A percentile compares a stretch with the other conserved stretches of the same genome.
phyloP scores from a whole-genome alignment of 2,329 filamentous ascomycete species.

The Pezicula rhizophila region DNA sequence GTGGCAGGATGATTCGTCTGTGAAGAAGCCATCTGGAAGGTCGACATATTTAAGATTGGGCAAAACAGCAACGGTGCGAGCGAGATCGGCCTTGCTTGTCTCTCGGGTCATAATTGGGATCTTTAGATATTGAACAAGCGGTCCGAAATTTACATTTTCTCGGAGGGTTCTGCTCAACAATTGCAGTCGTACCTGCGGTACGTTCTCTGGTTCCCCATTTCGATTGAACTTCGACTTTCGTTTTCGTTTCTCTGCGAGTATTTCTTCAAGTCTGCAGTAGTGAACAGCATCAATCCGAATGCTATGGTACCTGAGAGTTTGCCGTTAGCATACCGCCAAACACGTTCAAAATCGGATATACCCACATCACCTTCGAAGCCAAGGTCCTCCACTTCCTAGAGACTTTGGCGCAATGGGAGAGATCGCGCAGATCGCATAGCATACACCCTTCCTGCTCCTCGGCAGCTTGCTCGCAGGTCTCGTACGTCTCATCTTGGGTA shows the following conservation, averaged over 20 bases:
- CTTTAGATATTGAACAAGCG: constrained; percentile 73
- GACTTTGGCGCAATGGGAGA: constrained; percentile 72
- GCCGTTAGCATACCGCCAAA: constrained; percentile 5
- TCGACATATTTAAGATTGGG: constrained; percentile 86
- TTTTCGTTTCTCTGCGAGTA: constrained; percentile 73
- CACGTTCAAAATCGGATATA: constrained; percentile 15
- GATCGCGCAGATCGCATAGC: constrained; percentile 87
- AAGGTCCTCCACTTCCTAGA: constrained; percentile 64
- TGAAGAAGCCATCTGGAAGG: constrained; percentile 80
- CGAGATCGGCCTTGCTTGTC: constrained; percentile 76
- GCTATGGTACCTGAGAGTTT: constrained; percentile 66
- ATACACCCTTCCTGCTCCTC: constrained; percentile 71
- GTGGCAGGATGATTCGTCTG: constrained; percentile 69
- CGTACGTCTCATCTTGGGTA: constrained; percentile 67
- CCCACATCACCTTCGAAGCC: constrained; percentile 55
- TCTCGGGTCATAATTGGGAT: constrained; percentile 90
- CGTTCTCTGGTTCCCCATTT: constrained; percentile 76
- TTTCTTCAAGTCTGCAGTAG: constrained; percentile 83
- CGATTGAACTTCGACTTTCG: constrained; percentile 66
- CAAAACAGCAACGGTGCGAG: constrained; percentile 76
- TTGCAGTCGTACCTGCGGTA: constrained; percentile 67
- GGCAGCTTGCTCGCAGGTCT: constrained; percentile 75
- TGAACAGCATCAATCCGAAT: constrained; percentile 91
- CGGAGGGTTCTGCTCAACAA: constrained; percentile 78
- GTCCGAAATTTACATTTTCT: constrained; percentile 64